Evolutionary conservation across 2,329 filamentous ascomycete species (phyloP).

Genomic region (Botrytis squamosa): DNA sequence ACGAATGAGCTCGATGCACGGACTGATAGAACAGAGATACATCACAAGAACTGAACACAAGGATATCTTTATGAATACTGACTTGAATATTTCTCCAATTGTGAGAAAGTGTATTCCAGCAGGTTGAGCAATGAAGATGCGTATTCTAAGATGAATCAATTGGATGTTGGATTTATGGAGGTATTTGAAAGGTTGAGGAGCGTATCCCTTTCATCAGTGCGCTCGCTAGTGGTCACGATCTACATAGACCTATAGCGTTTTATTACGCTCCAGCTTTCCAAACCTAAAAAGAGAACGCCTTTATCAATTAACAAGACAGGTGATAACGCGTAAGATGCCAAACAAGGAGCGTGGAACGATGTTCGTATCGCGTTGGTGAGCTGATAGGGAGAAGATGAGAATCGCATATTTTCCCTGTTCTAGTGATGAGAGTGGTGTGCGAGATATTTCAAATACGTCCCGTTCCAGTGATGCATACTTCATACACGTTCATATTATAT

Average conservation of each 20-base stretch:
- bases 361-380: not conserved
- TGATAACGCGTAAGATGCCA: not conserved
- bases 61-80: not conserved
- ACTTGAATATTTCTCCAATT: not conserved
- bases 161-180: not conserved
- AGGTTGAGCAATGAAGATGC: not conserved
- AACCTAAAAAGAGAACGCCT: not conserved
- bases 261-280: not conserved
- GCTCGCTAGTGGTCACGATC: not conserved
- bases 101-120: not conserved
- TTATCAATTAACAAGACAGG: not conserved
- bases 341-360: not conserved
- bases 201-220: not conserved
- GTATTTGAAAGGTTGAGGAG: not conserved
- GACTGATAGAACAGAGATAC: not conserved
- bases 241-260: not conserved
- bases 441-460: not conserved
- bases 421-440: too few relatives aligned
- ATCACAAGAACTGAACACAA: not conserved
- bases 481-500: not conserved
- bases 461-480: not conserved
- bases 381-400: not conserved
- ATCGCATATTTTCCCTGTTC: not conserved
- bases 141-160: not conserved
- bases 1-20: not conserved